Base-by-base conservation (phyloP, 192 early-diverging fungal genomes). In the Backusella parvicylindrica region DNA sequence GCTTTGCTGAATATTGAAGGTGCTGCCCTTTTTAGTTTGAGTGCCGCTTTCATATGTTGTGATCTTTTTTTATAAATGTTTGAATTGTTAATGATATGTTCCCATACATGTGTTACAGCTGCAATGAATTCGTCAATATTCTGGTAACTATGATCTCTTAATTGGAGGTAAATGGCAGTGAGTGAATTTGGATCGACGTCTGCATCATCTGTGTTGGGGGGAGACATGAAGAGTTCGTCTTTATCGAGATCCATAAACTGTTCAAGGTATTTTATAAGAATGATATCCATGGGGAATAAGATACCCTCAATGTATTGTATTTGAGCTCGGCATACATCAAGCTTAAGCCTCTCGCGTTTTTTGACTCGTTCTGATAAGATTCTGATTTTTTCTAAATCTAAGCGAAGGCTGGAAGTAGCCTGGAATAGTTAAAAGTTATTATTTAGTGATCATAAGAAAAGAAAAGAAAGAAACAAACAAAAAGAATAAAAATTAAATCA, bases 331-430 rank as follows among this genome's bases (percentile, higher is more conserved):
- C 83, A 85, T 18, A 84, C 74, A 33, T 84, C 81, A 49, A 95
- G 81, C 71, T 95, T 94, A 47, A 86, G 85, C 26, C 88, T 83
- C 70, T 95, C 93, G 0, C 93, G 83, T 18, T 88, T 86, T 13
- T 90, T 83, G 6, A 97, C 91, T 33, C 92, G 84, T 49, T 97
- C 95, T 4, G 88, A 84, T 71, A 97, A 81, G 79, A 95, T 88
- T 16, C 98, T 90, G 28, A 96, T 90, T 28, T 89, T 87, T 83
- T 99, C 98, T 13, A 99, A 83, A 83, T 97, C 95, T 16, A 89
- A 88, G 15, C 97, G 93, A 33, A 93, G 71, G 0, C 77, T 78
- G 8, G 68, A 76, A 70, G 89, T 72, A 37, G 78, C 79, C 83
- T 87, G 35, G 13, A 23, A 30, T 33, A 40, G n/a, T 7, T 7